Base-by-base conservation (phyloP, 345 rosid genomes). In the Populus davidiana region DNA sequence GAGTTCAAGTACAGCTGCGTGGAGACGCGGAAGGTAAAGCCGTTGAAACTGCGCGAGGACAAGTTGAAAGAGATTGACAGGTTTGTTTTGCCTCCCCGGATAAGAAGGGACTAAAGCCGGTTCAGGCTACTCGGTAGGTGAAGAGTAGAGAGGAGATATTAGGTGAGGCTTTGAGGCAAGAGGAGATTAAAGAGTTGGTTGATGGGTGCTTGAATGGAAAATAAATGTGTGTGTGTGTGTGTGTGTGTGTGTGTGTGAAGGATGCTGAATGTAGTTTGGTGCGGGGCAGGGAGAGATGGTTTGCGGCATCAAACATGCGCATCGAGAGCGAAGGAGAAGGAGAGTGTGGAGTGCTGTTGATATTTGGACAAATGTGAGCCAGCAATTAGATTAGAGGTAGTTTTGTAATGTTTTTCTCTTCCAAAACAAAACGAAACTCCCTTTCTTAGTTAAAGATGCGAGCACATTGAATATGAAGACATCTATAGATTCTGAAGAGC, bases 1-100 rank as follows among this genome's bases (percentile, higher is more conserved):
- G 96, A 93, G 88, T 93, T 96, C 85, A 90, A 92, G 81, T 96
- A 96, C 85, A 96, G 99, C 78, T 96, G 93, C 83, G 91, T 98
- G 25, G 98, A 95, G 87, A 87, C 96, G 62, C 97, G 98, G 17
- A 95, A 91, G 79, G 86, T 81, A 67, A 89, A 85, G 87, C 98
- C 99, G 14, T 67, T 92, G 67, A 91, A 86, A 85, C 86, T 96
- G 27, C 85, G 92, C 76, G 98, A 93, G 85, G 81, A 96, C 75
- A 87, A 90, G 82, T 79, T 89, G 86, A 87, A 82, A 77, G 99
- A 93, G 69, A 93, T 96, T 69, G 99, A 96, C 82, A 1, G 98
- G 6, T 96, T 96, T 18, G 66, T 65, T 65, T 81, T 92, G 80
- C 99, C 99, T 8, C 98, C 96, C 82, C 84, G 20, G 81, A 89